Conservation (phyloP, 2,329 filamentous ascomycete species). For the Sporothrix curviconia region DNA sequence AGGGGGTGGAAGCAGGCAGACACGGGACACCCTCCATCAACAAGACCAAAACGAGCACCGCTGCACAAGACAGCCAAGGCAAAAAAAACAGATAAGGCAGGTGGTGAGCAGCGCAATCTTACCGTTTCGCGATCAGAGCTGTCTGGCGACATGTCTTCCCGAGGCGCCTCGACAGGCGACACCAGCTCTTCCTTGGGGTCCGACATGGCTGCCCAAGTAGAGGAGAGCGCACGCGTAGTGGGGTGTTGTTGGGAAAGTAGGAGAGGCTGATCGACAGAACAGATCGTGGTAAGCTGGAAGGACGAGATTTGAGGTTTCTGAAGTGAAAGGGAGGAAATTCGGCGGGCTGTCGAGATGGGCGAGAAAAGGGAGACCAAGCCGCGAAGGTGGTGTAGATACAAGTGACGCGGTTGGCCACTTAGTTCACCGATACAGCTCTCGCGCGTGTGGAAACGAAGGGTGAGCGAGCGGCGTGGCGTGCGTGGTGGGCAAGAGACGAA, state of each 20-base stretch:
- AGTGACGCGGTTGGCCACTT: neutral
- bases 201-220: slow-evolving; percentile 12
- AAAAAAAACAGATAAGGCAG: neutral
- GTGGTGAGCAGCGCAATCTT: slow-evolving; percentile 2
- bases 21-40: neutral
- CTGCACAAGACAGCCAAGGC: no score
- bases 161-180: slow-evolving; percentile 3
- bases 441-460: neutral
- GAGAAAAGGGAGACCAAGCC: neutral
- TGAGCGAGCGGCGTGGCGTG: neutral
- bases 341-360: neutral
- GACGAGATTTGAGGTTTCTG: neutral
- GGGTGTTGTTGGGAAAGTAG: no score
- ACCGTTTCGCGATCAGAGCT: slow-evolving; percentile 18
- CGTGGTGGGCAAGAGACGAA: neutral
- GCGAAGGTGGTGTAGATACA: neutral
- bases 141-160: slow-evolving; percentile 6
- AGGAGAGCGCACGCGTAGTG: neutral
- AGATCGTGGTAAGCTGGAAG: neutral
- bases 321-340: neutral
- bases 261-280: no score
- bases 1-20: neutral
- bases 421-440: slow-evolving; percentile 3
- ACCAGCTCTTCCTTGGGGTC: slow-evolving; percentile 14
- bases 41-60: no score